Evolutionary conservation across 2,329 filamentous ascomycete species (phyloP).

Genomic region (Aspergillus sp.): DNA sequence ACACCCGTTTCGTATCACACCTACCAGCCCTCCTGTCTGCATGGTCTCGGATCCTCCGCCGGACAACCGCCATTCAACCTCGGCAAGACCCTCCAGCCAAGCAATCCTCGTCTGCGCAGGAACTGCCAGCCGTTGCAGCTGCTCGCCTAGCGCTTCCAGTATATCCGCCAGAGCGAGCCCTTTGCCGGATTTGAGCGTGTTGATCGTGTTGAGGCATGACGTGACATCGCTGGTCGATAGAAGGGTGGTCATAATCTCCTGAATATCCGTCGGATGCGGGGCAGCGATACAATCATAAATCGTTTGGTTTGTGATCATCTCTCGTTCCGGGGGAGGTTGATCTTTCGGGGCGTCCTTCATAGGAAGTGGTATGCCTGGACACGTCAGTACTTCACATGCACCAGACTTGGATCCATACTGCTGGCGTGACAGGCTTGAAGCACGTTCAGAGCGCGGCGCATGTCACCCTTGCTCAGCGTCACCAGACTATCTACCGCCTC

Average conservation of each 20-base stretch:
- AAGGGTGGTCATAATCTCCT: slow-evolving; percentile 72
- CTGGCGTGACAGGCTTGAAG: slow-evolving; percentile 94
- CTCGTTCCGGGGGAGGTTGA: slow-evolving; percentile 53
- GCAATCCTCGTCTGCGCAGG: slow-evolving; percentile 76
- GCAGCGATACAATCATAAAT: slow-evolving; percentile 98
- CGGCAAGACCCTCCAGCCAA: slow-evolving; percentile 84
- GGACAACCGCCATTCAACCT: slow-evolving; percentile 84
- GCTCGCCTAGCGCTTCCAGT: slow-evolving; percentile 73
- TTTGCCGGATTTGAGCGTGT: slow-evolving; percentile 73
- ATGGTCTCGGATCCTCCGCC: slow-evolving; percentile 78
- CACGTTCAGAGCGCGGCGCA: slow-evolving; percentile 89
- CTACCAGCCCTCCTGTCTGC: slow-evolving; percentile 88
- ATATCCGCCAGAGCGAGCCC: slow-evolving; percentile 91
- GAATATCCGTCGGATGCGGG: slow-evolving; percentile 80
- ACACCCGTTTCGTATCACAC: slow-evolving; percentile 75
- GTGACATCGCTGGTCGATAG: slow-evolving; percentile 80
- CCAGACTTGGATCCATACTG: slow-evolving; percentile 45
- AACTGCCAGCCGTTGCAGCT: slow-evolving; percentile 73
- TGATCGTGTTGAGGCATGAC: slow-evolving; percentile 78
- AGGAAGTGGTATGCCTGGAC: slow-evolving; percentile 58
- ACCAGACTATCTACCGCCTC: slow-evolving; percentile 79
- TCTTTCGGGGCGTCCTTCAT: slow-evolving; percentile 51
- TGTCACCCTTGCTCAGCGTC: slow-evolving; percentile 83
- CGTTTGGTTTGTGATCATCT: slow-evolving; percentile 79
- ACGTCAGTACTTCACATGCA: slow-evolving; percentile 3